A percentile compares a stretch with the other conserved stretches of the same genome.
These are phyloP conservation scores for Terfezia claveryi DNA, from an alignment of 495 filamentous ascomycete genomes.

Conservation along the genomic window DNA sequence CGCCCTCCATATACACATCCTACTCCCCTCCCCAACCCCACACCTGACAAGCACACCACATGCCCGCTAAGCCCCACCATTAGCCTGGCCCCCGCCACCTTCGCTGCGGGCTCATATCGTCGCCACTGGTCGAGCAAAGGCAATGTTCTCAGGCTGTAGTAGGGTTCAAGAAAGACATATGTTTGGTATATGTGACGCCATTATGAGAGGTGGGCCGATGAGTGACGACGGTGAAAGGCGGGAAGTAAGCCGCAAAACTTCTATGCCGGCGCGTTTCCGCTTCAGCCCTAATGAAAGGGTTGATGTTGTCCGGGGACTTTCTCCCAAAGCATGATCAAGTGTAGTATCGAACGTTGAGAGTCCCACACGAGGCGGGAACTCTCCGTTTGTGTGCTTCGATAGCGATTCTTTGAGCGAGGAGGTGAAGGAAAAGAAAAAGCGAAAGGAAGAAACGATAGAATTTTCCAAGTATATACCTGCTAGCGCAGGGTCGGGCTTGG, in stretches of 20 bases:
- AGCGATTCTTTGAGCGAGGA: slow-evolving; percentile 99
- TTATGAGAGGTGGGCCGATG: slow-evolving; percentile 17
- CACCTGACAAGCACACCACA: slow-evolving; percentile 19
- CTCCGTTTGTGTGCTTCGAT: slow-evolving; percentile 97
- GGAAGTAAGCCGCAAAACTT: slow-evolving; percentile 57
- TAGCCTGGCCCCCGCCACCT: slow-evolving; percentile 2
- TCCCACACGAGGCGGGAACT: slow-evolving; percentile 17
- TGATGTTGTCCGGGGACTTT: slow-evolving; percentile 94
- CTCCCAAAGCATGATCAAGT: slow-evolving; percentile 66
- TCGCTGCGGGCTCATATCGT: slow-evolving; percentile 64
- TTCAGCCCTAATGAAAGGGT: slow-evolving; percentile 31
- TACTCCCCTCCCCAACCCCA: background rate
- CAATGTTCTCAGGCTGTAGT: background rate
- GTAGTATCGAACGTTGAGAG: slow-evolving; percentile 21
- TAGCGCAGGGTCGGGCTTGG: background rate
- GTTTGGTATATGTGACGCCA: background rate
- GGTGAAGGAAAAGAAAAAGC: slow-evolving; percentile 28
- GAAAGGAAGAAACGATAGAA: background rate
- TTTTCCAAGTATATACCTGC: background rate
- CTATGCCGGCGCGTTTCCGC: slow-evolving; percentile 98
- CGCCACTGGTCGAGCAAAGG: slow-evolving; percentile 17
- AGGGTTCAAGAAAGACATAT: background rate
- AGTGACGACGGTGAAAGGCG: slow-evolving; percentile 34
- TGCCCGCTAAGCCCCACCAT: slow-evolving; percentile 12
- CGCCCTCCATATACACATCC: background rate